A percentile compares a stretch with the other conserved stretches of the same genome.
These are phyloP conservation scores for Populus trichocarpa DNA, from an alignment of 441 rosid genomes.

Conservation along the genomic window DNA sequence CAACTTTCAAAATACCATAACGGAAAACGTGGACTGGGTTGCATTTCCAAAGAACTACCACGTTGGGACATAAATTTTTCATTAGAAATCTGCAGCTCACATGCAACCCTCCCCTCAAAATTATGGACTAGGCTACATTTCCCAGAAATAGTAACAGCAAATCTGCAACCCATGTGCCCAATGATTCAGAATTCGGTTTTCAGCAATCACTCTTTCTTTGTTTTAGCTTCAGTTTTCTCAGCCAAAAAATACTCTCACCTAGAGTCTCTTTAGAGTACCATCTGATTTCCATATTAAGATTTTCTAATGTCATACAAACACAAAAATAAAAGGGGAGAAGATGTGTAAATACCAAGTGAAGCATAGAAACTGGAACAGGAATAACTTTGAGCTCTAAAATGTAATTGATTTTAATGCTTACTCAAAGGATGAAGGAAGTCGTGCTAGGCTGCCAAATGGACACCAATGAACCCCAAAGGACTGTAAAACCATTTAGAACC, in stretches of 20 bases:
- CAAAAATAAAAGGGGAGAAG: not conserved
- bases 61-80: too few relatives aligned
- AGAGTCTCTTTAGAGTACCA: not conserved
- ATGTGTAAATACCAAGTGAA: not conserved
- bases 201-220: not conserved
- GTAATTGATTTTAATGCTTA: constrained; percentile 37
- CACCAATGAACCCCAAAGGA: constrained; percentile 97
- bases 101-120: too few relatives aligned
- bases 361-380: constrained; percentile 15
- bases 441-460: constrained; percentile 75
- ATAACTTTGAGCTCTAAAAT: constrained; percentile 1
- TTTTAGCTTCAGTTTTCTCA: not conserved
- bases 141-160: too few relatives aligned
- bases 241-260: not conserved
- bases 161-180: not conserved
- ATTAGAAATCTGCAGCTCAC: too few relatives aligned
- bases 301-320: not conserved
- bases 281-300: not conserved
- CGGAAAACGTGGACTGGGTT: not conserved
- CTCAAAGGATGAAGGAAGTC: constrained; percentile 78
- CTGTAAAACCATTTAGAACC: constrained; percentile 42
- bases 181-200: not conserved
- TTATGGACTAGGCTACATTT: too few relatives aligned
- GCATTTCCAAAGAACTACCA: not conserved
- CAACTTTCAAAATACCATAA: not conserved